These are phyloP conservation scores for Cyamopsis tetragonoloba DNA, from an alignment of 306 rosid genomes.

Conservation along the genomic window DNA sequence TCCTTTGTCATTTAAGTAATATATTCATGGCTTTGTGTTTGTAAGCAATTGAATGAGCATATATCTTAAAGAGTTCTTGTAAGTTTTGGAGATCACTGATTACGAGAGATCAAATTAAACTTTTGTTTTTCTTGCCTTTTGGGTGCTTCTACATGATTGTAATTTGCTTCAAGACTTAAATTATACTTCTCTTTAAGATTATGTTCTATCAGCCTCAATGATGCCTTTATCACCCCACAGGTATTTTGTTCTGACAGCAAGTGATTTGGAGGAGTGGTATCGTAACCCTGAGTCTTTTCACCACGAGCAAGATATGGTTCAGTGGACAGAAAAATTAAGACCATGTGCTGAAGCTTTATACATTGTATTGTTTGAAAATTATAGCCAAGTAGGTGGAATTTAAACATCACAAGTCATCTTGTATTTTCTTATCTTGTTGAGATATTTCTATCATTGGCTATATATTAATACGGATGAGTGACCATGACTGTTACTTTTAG, in stretches of 20 bases:
- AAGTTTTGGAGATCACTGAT: background rate
- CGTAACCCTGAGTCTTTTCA: constrained; percentile 84
- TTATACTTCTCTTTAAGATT: background rate
- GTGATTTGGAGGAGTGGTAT: constrained; percentile 94
- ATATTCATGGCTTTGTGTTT: background rate
- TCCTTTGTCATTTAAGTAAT: background rate
- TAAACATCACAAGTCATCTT: constrained; percentile 11
- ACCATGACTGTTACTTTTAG: constrained; percentile 42
- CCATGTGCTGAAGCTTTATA: constrained; percentile 97
- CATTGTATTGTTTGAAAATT: constrained; percentile 87
- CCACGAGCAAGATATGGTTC: constrained; percentile 98
- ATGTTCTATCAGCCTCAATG: constrained; percentile 13
- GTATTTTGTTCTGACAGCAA: constrained; percentile 80
- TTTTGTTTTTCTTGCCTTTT: background rate
- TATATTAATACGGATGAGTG: constrained; percentile 23
- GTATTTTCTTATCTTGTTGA: constrained; percentile 22
- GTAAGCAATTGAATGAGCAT: background rate
- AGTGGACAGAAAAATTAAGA: constrained; percentile 96
- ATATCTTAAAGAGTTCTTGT: background rate
- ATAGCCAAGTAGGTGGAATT: constrained; percentile 72
- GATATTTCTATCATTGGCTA: constrained; percentile 18
- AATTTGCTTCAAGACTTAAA: background rate
- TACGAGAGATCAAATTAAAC: background rate
- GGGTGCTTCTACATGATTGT: background rate
- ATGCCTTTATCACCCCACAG: constrained; percentile 43